Evolutionary conservation across 345 rosid species (phyloP).

Genomic region (Citrus maxima): DNA sequence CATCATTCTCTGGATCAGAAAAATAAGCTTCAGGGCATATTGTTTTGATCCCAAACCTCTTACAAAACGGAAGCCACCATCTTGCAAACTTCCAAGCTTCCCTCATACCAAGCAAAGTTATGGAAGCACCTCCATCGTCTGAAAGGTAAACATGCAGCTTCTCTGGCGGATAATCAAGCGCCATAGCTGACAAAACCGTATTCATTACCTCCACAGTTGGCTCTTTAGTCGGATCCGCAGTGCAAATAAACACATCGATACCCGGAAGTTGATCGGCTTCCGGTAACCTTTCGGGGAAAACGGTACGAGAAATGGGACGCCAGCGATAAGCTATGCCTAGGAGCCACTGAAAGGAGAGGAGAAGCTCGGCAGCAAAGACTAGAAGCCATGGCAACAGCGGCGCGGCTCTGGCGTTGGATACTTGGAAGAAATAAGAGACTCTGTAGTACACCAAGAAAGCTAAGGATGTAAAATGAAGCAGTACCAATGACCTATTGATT

Average conservation of each 20-base stretch:
- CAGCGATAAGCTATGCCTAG: conserved; percentile 23
- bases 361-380: conserved; percentile 24
- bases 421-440: conserved; percentile 23
- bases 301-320: conserved; percentile 32
- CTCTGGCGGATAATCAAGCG: conserved; percentile 46
- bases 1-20: conserved; percentile 14
- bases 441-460: conserved; percentile 29
- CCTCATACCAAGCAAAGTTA: conserved; percentile 32
- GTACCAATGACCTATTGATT: conserved; percentile 22
- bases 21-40: conserved; percentile 34
- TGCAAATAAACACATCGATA: conserved; percentile 44
- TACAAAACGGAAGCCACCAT: conserved; percentile 53
- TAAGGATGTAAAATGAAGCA: conserved; percentile 33
- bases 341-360: conserved; percentile 36
- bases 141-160: conserved; percentile 47
- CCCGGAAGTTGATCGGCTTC: conserved; percentile 30
- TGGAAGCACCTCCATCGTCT: conserved; percentile 40
- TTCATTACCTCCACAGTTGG: conserved; percentile 40
- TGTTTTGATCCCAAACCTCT: conserved; percentile 18
- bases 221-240: conserved; percentile 42
- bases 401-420: neutral
- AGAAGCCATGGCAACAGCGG: conserved; percentile 22
- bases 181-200: conserved; percentile 46
- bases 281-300: conserved; percentile 35
- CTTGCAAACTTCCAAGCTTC: conserved; percentile 41